A percentile compares a stretch with the other conserved stretches of the same genome.
phyloP scores from a whole-genome alignment of 2,329 filamentous ascomycete genomes.

The Cladobotryum mycophilum region DNA sequence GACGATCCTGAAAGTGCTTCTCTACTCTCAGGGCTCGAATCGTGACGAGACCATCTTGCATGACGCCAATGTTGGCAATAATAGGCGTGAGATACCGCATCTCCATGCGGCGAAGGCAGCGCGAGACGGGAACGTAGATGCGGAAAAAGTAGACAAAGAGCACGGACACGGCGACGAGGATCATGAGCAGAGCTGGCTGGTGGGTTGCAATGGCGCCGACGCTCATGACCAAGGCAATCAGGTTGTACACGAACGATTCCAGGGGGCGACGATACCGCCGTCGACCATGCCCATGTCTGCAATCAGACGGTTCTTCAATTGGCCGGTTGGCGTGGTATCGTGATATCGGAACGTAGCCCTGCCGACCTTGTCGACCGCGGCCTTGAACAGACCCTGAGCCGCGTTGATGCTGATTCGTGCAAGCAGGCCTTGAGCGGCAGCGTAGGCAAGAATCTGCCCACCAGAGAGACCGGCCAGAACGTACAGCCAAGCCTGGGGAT shows the following conservation, averaged over 20 bases:
- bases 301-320: conserved; percentile 87
- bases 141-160: conserved; percentile 69
- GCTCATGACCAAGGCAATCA: conserved; percentile 65
- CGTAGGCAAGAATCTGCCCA: conserved; percentile 51
- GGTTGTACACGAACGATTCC: conserved; percentile 61
- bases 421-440: conserved; percentile 59
- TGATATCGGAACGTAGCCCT: conserved; percentile 84
- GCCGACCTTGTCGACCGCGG: conserved; percentile 67
- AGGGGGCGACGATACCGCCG: conserved; percentile 72
- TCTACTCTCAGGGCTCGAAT: conserved; percentile 80
- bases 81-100: conserved; percentile 85
- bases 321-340: conserved; percentile 80
- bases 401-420: conserved; percentile 75
- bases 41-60: conserved; percentile 79
- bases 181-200: conserved; percentile 68
- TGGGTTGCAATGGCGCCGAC: conserved; percentile 73
- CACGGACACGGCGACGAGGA: conserved; percentile 61
- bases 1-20: conserved; percentile 69
- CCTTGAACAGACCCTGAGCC: conserved; percentile 66
- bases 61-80: conserved; percentile 86
- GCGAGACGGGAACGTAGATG: conserved; percentile 74
- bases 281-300: conserved; percentile 87
- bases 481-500: conserved; percentile 69
- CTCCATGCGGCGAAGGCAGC: conserved; percentile 75
- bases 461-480: conserved; percentile 62